These are phyloP conservation scores for Gracilaria vermiculophylla DNA, from an alignment of 23 red algal genomes.

Conservation along the genomic window DNA sequence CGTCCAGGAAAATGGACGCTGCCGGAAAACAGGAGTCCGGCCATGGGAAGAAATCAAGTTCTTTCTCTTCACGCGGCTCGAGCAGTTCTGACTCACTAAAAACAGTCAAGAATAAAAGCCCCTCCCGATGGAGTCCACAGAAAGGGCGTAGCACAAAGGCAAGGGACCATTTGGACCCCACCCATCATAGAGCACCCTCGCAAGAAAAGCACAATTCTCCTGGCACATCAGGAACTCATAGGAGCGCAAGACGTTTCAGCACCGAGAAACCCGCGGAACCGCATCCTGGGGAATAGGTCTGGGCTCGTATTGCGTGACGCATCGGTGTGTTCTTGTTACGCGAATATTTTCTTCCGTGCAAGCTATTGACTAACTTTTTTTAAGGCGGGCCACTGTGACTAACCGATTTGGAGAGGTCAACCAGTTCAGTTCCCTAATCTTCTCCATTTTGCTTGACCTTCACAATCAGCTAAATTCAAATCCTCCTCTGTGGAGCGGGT, in stretches of 20 bases:
- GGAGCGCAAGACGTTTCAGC: neutral
- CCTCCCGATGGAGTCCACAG: neutral
- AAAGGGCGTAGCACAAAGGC: neutral
- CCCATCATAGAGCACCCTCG: neutral
- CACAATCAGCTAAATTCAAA: neutral
- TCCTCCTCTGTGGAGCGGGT: conserved; percentile 3
- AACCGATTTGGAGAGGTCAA: too few relatives aligned
- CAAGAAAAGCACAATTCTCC: neutral
- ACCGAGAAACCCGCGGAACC: neutral
- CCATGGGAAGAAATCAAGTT: neutral
- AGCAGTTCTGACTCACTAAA: neutral
- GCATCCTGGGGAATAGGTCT: neutral
- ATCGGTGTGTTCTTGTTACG: too few relatives aligned
- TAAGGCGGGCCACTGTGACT: too few relatives aligned
- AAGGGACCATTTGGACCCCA: neutral
- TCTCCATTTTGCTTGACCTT: neutral
- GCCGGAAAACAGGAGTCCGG: neutral
- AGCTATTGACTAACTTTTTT: too few relatives aligned
- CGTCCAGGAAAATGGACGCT: neutral
- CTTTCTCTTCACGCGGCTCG: neutral
- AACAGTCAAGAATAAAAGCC: neutral
- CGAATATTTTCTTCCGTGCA: too few relatives aligned
- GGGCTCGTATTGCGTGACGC: neutral
- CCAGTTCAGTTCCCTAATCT: neutral
- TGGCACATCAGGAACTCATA: neutral